Evolutionary conservation across 106 monocot genomes (phyloP).

Genomic region (Posidonia australis): DNA sequence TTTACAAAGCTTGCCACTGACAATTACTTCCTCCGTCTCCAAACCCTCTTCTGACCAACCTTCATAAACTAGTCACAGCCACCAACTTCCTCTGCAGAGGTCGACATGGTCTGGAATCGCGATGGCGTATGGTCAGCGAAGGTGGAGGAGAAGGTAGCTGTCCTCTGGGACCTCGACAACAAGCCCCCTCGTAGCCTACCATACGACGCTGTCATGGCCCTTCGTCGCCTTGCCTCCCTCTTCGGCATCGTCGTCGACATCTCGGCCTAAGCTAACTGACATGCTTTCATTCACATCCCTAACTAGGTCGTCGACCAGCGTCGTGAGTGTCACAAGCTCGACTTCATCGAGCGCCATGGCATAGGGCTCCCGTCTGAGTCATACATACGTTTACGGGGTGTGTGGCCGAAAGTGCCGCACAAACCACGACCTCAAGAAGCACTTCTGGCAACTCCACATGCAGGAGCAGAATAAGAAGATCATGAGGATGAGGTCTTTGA

Average conservation of each 20-base stretch:
- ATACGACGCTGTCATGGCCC: conserved; percentile 55
- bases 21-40: too few relatives aligned
- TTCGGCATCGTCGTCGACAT: conserved; percentile 62
- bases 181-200: conserved; percentile 89
- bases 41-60: too few relatives aligned
- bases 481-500: conserved; percentile 53
- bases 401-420: conserved; percentile 77
- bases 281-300: conserved; percentile 89
- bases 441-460: conserved; percentile 81
- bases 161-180: conserved; percentile 99
- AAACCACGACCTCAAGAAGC: conserved; percentile 64
- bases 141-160: conserved; percentile 30
- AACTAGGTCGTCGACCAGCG: conserved; percentile 58
- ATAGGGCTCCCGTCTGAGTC: conserved; percentile 34
- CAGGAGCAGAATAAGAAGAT: conserved; percentile 87
- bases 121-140: conserved; percentile 52
- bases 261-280: conserved; percentile 91
- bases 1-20: too few relatives aligned
- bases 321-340: conserved; percentile 41
- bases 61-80: too few relatives aligned
- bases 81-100: conserved; percentile 7
- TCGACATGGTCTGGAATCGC: conserved; percentile 59
- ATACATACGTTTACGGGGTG: conserved; percentile 63
- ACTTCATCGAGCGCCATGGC: conserved; percentile 53
- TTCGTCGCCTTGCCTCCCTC: conserved; percentile 44